phyloP scores from a whole-genome alignment of 2,329 filamentous ascomycete genomes.

The Cladosporium colombiae region DNA sequence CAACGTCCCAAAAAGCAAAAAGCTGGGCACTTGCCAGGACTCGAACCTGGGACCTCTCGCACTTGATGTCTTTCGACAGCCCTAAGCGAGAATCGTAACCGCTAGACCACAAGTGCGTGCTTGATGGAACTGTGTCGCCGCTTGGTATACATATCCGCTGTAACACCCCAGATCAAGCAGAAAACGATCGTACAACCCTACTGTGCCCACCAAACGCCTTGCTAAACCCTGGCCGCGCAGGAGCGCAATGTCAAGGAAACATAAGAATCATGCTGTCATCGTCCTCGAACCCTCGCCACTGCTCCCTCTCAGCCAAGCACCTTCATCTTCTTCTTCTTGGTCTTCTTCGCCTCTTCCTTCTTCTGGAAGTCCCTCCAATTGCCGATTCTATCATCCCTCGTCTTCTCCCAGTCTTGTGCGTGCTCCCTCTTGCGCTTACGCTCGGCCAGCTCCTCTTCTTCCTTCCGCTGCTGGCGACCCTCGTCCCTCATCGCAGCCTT shows the following conservation, averaged over 20 bases:
- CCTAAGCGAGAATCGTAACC: constrained; percentile 20
- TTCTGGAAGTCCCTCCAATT: constrained; percentile 95
- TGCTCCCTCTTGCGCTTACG: constrained; percentile 70
- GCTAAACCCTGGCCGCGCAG: constrained; percentile 7
- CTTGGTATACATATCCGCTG: neutral
- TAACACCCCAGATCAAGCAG: too few species aligned
- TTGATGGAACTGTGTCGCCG: neutral
- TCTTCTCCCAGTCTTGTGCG: constrained; percentile 94
- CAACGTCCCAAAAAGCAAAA: neutral
- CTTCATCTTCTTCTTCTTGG: constrained; percentile 21
- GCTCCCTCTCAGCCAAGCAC: constrained; percentile 10
- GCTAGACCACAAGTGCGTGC: constrained; percentile 8
- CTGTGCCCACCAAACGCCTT: constrained; percentile 7
- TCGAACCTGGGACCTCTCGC: constrained; percentile 20
- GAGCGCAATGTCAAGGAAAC: neutral
- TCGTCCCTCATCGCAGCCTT: constrained; percentile 97
- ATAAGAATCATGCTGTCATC: constrained; percentile 1
- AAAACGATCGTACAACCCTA: too few species aligned
- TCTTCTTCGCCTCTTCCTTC: constrained; percentile 31
- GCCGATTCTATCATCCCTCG: constrained; percentile 83
- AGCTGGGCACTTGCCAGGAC: constrained; percentile 7
- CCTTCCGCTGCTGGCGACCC: constrained; percentile 80
- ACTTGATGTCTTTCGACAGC: constrained; percentile 3
- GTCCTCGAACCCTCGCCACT: neutral
- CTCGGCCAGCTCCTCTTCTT: constrained; percentile 78